These are phyloP conservation scores for Podila clonocystis DNA, from an alignment of 192 early-diverging fungal genomes.

Conservation along the genomic window DNA sequence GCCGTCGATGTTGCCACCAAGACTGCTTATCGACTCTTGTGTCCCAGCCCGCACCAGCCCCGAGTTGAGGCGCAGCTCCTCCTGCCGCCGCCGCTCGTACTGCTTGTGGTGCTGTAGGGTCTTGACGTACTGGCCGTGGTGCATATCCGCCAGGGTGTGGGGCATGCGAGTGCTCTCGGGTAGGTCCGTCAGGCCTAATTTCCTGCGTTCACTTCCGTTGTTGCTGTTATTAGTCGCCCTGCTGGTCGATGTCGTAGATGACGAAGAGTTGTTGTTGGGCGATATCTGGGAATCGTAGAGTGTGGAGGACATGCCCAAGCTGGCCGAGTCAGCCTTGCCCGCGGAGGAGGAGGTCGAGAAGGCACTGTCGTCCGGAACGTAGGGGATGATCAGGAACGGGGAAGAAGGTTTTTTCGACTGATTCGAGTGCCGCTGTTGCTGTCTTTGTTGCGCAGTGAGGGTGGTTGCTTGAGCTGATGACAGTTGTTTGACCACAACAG, in stretches of 20 bases:
- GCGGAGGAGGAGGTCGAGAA: not conserved
- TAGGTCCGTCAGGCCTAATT: not conserved
- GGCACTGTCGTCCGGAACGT: conserved; percentile 2
- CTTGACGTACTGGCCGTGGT: conserved; percentile 1
- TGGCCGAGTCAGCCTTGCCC: not conserved
- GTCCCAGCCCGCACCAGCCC: not conserved
- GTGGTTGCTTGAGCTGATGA: not conserved
- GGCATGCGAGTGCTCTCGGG: not conserved
- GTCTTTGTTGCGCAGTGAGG: not conserved
- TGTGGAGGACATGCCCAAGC: not conserved
- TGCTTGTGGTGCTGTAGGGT: conserved; percentile 2
- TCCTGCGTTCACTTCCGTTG: not conserved
- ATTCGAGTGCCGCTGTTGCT: not conserved
- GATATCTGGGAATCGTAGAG: not conserved
- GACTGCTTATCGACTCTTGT: not conserved
- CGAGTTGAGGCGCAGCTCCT: not conserved
- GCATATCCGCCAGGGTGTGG: not conserved
- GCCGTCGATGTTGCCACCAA: too few species aligned
- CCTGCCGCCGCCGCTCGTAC: conserved; percentile 2
- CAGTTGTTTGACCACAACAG: not conserved
- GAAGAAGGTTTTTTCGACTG: not conserved
- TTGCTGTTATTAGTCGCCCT: not conserved
- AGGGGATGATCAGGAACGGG: not conserved
- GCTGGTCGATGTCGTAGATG: not conserved
- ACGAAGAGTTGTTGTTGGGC: not conserved